A percentile compares a stretch with the other conserved stretches of the same genome.
Conservation (phyloP, 108 stramenopile genomes). For the Cyclotella baltica region DNA sequence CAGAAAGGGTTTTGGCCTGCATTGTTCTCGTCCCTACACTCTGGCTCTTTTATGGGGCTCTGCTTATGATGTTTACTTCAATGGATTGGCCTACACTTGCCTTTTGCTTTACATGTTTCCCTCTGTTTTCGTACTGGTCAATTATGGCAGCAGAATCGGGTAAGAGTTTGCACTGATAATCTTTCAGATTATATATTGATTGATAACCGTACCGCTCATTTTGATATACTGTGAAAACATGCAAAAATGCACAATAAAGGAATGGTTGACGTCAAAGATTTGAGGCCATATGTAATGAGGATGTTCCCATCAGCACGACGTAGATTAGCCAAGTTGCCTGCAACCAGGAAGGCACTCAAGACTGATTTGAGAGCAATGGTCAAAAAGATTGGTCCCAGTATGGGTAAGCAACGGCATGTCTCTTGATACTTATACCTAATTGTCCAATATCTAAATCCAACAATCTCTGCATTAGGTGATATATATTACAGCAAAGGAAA, state of each 20-base stretch:
- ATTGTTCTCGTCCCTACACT: conserved; percentile 95
- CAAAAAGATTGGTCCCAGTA: conserved; percentile 66
- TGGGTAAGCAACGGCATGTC: background rate
- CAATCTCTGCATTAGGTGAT: conserved; percentile 61
- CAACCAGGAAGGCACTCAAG: conserved; percentile 67
- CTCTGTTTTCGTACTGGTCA: conserved; percentile 93
- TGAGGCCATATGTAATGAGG: conserved; percentile 85
- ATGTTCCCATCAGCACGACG: conserved; percentile 76
- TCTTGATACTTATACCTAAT: background rate
- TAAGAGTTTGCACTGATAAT: background rate
- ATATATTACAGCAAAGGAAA: conserved; percentile 73
- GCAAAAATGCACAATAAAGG: conserved; percentile 52
- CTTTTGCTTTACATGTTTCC: conserved; percentile 83
- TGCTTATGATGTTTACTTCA: conserved; percentile 74
- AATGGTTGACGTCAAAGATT: conserved; percentile 95
- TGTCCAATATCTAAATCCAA: background rate
- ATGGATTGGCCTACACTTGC: conserved; percentile 84
- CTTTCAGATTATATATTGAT: background rate
- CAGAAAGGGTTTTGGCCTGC: conserved; percentile 94
- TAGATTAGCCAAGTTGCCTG: conserved; percentile 72
- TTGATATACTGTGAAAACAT: conserved; percentile 29
- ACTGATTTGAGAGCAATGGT: conserved; percentile 79
- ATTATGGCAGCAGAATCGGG: conserved; percentile 87
- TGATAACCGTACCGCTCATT: background rate
- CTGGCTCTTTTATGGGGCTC: conserved; percentile 89